phyloP scores from a whole-genome alignment of 768 basidiomycete species.

The Hypsizygus marmoreus region DNA sequence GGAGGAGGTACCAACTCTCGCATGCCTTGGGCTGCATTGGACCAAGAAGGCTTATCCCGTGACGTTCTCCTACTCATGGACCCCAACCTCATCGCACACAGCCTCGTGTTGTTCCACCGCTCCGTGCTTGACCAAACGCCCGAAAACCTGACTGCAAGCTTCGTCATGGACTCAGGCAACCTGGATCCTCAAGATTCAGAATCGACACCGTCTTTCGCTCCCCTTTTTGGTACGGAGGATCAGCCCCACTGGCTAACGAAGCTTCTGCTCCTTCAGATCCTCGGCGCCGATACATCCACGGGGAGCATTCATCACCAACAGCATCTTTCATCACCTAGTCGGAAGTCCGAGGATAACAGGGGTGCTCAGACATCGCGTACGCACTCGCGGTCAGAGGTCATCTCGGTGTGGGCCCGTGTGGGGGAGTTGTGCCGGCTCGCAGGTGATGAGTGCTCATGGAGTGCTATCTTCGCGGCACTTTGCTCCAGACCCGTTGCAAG shows the following conservation, averaged over 20 bases:
- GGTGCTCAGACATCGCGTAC: slow-evolving; percentile 50
- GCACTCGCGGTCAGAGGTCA: slow-evolving; percentile 71
- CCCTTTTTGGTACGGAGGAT: slow-evolving; percentile 69
- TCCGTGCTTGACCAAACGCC: slow-evolving; percentile 52
- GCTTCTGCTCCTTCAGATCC: slow-evolving; percentile 67
- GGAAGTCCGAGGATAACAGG: slow-evolving; percentile 35
- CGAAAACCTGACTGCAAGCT: slow-evolving; percentile 50
- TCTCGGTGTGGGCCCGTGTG: slow-evolving; percentile 71
- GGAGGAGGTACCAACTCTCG: slow-evolving; percentile 14
- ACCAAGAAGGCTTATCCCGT: slow-evolving; percentile 67
- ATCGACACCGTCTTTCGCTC: slow-evolving; percentile 20
- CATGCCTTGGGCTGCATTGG: slow-evolving; percentile 54
- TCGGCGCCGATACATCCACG: slow-evolving; percentile 57
- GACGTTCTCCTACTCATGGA: slow-evolving; percentile 69
- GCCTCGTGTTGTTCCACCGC: slow-evolving; percentile 64
- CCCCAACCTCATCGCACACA: slow-evolving; percentile 58
- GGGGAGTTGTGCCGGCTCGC: slow-evolving; percentile 71
- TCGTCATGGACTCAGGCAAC: slow-evolving; percentile 36
- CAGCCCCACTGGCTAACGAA: slow-evolving; percentile 83
- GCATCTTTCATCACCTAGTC: slow-evolving; percentile 23
- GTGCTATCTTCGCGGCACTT: slow-evolving; percentile 68
- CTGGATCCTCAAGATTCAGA: slow-evolving; percentile 13
- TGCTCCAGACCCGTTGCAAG: slow-evolving; percentile 76
- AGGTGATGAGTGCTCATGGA: slow-evolving; percentile 83
- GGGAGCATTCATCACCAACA: slow-evolving; percentile 19